These are phyloP conservation scores for Colletotrichum liaoningense DNA, from an alignment of 2,329 filamentous ascomycete species.

Conservation along the genomic window DNA sequence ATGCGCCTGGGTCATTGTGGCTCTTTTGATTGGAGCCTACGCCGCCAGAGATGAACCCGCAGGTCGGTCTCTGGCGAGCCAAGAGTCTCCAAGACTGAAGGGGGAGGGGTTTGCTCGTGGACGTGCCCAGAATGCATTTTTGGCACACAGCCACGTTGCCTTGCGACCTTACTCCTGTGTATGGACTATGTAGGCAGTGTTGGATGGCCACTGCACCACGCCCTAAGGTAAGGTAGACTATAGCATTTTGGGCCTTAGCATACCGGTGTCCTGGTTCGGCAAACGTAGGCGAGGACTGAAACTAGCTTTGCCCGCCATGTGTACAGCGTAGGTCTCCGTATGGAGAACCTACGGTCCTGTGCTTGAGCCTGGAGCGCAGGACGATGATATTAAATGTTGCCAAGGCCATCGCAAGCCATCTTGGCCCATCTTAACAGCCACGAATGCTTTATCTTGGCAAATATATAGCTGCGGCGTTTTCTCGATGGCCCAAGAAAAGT, in stretches of 20 bases:
- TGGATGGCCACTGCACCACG: neutral
- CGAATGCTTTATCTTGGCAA: constrained; percentile 1
- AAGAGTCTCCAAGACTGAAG: neutral
- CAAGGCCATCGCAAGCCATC: neutral
- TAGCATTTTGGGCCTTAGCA: neutral
- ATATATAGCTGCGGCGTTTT: constrained; percentile 12
- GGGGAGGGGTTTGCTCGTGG: neutral
- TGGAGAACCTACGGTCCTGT: no score
- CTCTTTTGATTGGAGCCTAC: neutral
- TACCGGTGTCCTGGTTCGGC: neutral
- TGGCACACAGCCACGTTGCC: neutral
- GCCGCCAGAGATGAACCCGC: neutral
- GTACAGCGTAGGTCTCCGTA: neutral
- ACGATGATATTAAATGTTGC: constrained; percentile 4
- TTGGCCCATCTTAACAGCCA: neutral
- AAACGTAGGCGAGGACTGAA: neutral
- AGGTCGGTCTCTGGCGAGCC: neutral
- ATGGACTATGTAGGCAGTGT: no score
- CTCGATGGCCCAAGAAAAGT: neutral
- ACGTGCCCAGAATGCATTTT: neutral
- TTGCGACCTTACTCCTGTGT: neutral
- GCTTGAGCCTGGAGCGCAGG: neutral
- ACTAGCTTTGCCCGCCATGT: neutral
- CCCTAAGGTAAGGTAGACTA: neutral
- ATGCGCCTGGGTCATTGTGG: neutral